Base-by-base conservation (phyloP, 495 filamentous ascomycete species). In the Penicillium canariense region DNA sequence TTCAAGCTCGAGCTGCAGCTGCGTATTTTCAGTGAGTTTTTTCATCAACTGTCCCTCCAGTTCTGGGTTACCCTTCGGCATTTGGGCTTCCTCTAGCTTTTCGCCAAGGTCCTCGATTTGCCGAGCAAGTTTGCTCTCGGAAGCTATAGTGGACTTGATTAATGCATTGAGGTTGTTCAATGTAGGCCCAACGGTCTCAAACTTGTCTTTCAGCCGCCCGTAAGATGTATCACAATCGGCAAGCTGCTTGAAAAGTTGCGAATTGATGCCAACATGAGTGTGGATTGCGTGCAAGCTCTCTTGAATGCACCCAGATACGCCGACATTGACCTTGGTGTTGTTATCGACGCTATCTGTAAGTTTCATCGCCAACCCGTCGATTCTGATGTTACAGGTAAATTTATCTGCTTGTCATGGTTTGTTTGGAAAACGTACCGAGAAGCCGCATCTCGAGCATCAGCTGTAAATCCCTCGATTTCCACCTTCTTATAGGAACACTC, bases 1-100 rank as follows among this genome's bases (percentile, higher is more conserved):
- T 20, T 75, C 57, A 20, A 71, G 39, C 25, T 49, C 57, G 25
- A 56, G 36, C 40, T 73, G 60, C 9, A 76, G 46, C 36, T 59
- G 48, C 2, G 62, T 26, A 22, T 67, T 68, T 42, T 72, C 65
- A 1, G 48, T 36, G 4, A 62, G 52, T 17, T 63, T 59, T 2
- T 45, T 45, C 14, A 52, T 48, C 9, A 60, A 1, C 40, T 63
- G 58, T 31, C 18, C 18, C 9, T 62, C 57, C 0, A 62, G 28
- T 4, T 36, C 28, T 2, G 54, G 52, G 14, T 63, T 55, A 3
- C 48, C 49, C 15, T 59, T 50, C 12, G 48, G 55, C 14, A 57
- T 39, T 38, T 63, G 62, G 14, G 54, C 52, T 15, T 71, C 65
- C 4, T 43, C 48, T 11, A 76, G 51, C 3, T 42, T 62, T 10